Percentiles rank a stretch among this genome's conserved stretches.
These are phyloP conservation scores for Rhodosporidiobolus odoratus DNA, from an alignment of 768 basidiomycete genomes.

Conservation along the genomic window DNA sequence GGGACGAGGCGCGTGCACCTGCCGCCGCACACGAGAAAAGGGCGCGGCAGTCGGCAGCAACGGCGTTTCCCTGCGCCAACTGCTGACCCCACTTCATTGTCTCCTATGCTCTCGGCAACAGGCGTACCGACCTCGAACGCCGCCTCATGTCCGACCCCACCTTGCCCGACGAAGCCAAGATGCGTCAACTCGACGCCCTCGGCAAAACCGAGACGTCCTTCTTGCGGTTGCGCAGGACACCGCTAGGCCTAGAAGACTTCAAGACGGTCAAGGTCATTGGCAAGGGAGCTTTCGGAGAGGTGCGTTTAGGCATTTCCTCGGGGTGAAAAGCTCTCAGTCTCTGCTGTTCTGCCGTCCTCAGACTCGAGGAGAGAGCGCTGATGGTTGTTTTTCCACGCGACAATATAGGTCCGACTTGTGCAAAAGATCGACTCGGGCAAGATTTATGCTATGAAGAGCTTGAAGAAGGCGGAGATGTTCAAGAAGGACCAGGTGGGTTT, in stretches of 20 bases:
- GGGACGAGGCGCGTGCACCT: too few relatives aligned
- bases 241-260: slow-evolving; percentile 86
- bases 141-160: slow-evolving; percentile 64
- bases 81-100: not conserved
- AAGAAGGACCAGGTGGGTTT: slow-evolving; percentile 87
- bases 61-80: not conserved
- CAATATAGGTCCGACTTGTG: slow-evolving; percentile 71
- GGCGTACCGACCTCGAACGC: slow-evolving; percentile 81
- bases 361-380: not conserved
- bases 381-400: not conserved
- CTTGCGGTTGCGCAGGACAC: slow-evolving; percentile 79
- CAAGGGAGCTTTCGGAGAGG: slow-evolving; percentile 98
- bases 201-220: slow-evolving; percentile 85
- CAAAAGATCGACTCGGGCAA: slow-evolving; percentile 96
- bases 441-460: slow-evolving; percentile 98
- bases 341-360: too few relatives aligned
- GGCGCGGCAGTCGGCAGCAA: too few relatives aligned
- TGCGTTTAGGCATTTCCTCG: slow-evolving; percentile 48
- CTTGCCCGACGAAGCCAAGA: slow-evolving; percentile 77
- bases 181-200: slow-evolving; percentile 70
- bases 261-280: slow-evolving; percentile 97
- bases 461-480: slow-evolving; percentile 97
- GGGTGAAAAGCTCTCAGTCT: too few relatives aligned
- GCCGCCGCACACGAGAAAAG: too few relatives aligned
- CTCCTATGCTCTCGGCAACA: slow-evolving; percentile 49